Percentiles rank a stretch among this genome's conserved stretches.
Conservation (phyloP, 768 basidiomycete genomes). For the Hygrocybe punicea region DNA sequence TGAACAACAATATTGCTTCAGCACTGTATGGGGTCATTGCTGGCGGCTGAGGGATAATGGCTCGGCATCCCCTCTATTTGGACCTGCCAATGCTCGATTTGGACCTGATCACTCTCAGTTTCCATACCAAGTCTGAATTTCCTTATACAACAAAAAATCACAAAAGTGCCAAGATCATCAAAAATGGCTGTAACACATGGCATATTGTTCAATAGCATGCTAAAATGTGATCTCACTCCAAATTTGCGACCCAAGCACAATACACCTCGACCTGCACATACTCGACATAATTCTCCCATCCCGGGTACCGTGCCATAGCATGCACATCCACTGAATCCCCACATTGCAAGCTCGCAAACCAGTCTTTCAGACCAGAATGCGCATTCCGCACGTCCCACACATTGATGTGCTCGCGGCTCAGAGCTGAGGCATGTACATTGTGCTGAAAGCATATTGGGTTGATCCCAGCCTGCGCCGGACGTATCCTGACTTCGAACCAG, state of each 20-base stretch:
- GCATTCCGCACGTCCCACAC: neutral
- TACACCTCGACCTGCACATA: neutral
- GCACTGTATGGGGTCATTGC: too few species aligned
- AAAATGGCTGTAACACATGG: too few species aligned
- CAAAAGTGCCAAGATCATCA: too few species aligned
- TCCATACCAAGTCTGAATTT: too few species aligned
- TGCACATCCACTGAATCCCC: neutral
- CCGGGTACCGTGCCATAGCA: neutral
- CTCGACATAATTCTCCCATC: neutral
- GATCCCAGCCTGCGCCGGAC: neutral
- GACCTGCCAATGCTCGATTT: too few species aligned
- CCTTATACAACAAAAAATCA: too few species aligned
- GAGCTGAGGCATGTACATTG: neutral
- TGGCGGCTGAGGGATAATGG: too few species aligned
- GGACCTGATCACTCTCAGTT: too few species aligned
- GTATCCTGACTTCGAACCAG: neutral
- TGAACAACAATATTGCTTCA: too few species aligned
- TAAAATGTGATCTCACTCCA: neutral
- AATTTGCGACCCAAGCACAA: neutral
- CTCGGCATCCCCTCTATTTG: too few species aligned
- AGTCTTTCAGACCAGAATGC: neutral
- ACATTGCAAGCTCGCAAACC: neutral
- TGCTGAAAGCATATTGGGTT: neutral
- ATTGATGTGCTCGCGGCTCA: neutral
- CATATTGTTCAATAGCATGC: too few species aligned